Evolutionary conservation across 495 filamentous ascomycete genomes (phyloP), one percentile per base, ranked within the genome.

Genomic region (Podospora pseudoanserina): DNA sequence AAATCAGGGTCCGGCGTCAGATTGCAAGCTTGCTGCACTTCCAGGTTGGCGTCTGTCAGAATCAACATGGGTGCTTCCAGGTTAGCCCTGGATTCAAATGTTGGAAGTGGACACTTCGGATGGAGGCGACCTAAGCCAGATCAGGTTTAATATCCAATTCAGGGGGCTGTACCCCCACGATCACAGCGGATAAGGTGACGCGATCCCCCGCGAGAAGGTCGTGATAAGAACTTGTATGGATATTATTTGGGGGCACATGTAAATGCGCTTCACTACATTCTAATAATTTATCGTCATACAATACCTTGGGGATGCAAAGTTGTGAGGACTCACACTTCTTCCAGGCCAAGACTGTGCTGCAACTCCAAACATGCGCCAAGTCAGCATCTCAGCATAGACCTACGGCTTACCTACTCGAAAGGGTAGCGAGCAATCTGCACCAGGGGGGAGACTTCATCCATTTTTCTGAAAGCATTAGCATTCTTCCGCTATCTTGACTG

Each of bases 391-490:
- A 32, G 30, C 30, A 49, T 49, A 49, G 2, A 49, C 39, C 39
- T 49, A 49, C 5, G 15, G 39, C 7, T 49, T 49, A 49, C 39
- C 39, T 49, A 13, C 39, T 49, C 7, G 13, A 49, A 49, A 13
- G 9, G 39, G 39, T 49, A 49, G 39, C 39, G 13, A 58, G 30
- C 56, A 27, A 58, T 27, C 56, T 58, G 56, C n/a, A 20, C 56
- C 56, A 27, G 23, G 19, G 20, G 23, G 19, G 56, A 20, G 59
- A 11, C 19, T 1, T 18, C 59, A 32, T 32, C 27, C 28, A 5
- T 61, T 4, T 4, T 27, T 61, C 59, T 61, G 59, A 28, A 28
- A 28, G 27, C 27, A 61, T 61, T 61, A 61, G 59, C 59, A 32
- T 18, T 61, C 3, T 27, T 61, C 27, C 56, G 56, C 56, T 58